Conservation (phyloP, 495 filamentous ascomycete species). For the Talaromyces stipitatus region DNA sequence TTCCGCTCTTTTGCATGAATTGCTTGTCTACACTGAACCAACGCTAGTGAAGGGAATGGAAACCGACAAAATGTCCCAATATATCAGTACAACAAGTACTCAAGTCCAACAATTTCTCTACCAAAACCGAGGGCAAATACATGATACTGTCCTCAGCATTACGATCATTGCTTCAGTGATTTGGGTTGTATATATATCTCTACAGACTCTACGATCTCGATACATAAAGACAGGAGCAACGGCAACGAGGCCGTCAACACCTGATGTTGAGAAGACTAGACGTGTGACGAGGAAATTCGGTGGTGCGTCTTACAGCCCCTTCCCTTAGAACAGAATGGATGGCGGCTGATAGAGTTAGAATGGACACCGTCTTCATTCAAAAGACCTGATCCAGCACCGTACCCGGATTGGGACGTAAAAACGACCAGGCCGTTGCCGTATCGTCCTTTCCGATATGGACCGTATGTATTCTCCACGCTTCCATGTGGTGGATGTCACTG, state of each 20-base stretch:
- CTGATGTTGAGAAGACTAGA: conserved; percentile 22
- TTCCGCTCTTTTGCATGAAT: not conserved
- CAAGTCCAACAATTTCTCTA: not conserved
- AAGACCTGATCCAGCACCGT: conserved; percentile 57
- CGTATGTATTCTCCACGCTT: conserved; percentile 32
- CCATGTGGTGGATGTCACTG: not conserved
- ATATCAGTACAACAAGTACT: not conserved
- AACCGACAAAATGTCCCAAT: conserved; percentile 3
- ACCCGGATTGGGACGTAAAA: conserved; percentile 63
- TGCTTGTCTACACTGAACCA: not conserved
- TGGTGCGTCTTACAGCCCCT: conserved; percentile 17
- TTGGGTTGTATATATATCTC: not conserved
- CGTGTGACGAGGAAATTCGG: conserved; percentile 23
- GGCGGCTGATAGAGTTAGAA: conserved; percentile 24
- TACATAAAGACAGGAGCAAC: not conserved
- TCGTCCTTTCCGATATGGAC: conserved; percentile 77
- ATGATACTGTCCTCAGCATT: not conserved
- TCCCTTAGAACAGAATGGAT: not conserved
- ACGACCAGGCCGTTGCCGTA: conserved; percentile 74
- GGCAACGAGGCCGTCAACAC: conserved; percentile 12
- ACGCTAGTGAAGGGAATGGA: not conserved
- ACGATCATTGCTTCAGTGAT: not conserved
- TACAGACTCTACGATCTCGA: not conserved
- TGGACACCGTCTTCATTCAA: conserved; percentile 67
- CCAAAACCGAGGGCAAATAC: not conserved